A percentile compares a stretch with the other conserved stretches of the same genome.
These are phyloP conservation scores for Quillaja saponaria DNA, from an alignment of 306 rosid genomes.

Conservation along the genomic window DNA sequence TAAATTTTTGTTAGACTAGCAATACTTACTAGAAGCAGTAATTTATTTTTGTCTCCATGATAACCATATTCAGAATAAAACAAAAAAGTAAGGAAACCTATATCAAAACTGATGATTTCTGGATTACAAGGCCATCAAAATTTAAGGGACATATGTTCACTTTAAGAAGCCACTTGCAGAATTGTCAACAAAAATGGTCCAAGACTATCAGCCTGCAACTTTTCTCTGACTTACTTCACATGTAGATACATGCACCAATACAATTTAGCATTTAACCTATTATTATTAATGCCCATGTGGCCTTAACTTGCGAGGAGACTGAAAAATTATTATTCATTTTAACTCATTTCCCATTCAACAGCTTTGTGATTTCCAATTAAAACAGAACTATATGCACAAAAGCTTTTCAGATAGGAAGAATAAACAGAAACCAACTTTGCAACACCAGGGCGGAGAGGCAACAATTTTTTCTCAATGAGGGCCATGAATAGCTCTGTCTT, in stretches of 20 bases:
- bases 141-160: neutral
- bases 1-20: neutral
- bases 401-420: slow-evolving; percentile 14
- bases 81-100: neutral
- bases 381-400: neutral
- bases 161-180: neutral
- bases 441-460: slow-evolving; percentile 98
- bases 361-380: neutral
- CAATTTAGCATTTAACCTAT: no score
- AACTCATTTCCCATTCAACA: no score
- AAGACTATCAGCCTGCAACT: neutral
- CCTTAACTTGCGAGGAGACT: no score
- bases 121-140: neutral
- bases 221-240: neutral
- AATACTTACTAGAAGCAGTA: no score
- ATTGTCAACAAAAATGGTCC: neutral
- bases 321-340: no score
- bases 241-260: slow-evolving; percentile 2
- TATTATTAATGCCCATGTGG: no score
- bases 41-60: neutral
- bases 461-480: slow-evolving; percentile 85
- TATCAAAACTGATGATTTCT: neutral
- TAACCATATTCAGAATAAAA: neutral
- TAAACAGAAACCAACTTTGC: slow-evolving; percentile 77
- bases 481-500: slow-evolving; percentile 93